Evolutionary conservation across 139 green algal species (phyloP).

Genomic region (Picochlorum sp.): DNA sequence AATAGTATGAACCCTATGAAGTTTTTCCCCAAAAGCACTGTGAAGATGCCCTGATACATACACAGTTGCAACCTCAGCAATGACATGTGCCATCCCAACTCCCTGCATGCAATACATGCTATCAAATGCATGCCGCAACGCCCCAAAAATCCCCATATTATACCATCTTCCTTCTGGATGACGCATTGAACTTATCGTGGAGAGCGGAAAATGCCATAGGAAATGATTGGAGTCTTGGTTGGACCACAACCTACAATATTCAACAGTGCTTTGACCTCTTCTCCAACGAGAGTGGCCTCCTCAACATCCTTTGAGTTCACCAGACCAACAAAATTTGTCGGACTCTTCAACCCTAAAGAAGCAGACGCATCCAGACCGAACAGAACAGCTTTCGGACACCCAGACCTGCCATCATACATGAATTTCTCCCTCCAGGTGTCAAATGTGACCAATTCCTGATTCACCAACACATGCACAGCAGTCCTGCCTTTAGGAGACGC

Average conservation of each 20-base stretch:
- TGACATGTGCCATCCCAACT: background rate
- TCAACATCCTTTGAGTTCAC: conserved; percentile 5
- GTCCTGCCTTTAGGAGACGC: too few species aligned
- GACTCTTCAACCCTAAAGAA: conserved; percentile 39
- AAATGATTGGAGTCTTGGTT: conserved; percentile 22
- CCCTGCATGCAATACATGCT: conserved; percentile 11
- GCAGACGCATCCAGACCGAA: conserved; percentile 51
- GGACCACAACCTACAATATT: background rate
- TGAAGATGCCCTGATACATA: conserved; percentile 64
- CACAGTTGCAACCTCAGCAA: conserved; percentile 18
- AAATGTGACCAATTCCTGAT: too few species aligned
- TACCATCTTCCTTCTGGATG: background rate
- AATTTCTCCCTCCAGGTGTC: too few species aligned
- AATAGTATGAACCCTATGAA: conserved; percentile 39
- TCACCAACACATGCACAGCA: too few species aligned
- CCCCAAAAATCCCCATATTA: conserved; percentile 1
- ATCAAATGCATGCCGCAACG: conserved; percentile 7
- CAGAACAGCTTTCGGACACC: conserved; percentile 35
- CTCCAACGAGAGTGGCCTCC: background rate
- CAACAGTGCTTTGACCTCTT: conserved; percentile 12
- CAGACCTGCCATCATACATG: conserved; percentile 1
- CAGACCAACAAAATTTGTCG: conserved; percentile 57
- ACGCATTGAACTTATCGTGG: conserved; percentile 11
- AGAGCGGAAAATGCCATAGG: conserved; percentile 60
- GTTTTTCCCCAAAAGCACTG: conserved; percentile 42